Percentiles rank a stretch among this genome's conserved stretches.
phyloP scores from a whole-genome alignment of 257 asterid genomes.

The Thymus mandschuricus region DNA sequence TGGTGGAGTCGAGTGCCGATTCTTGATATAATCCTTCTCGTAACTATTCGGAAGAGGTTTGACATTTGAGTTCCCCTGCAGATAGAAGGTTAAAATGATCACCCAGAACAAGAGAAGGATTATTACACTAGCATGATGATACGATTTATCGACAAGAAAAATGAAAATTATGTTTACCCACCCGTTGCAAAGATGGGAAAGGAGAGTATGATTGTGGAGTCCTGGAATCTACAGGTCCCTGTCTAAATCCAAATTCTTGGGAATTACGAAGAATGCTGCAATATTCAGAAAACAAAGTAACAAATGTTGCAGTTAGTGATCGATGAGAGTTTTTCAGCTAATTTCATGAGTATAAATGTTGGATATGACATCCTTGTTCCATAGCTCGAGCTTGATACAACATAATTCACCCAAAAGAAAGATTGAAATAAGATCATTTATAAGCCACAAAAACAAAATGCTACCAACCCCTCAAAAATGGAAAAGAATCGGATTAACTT shows the following conservation, averaged over 20 bases:
- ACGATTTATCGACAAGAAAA: constrained; percentile 9
- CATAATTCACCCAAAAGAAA: constrained; percentile 14
- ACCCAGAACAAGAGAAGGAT: constrained; percentile 17
- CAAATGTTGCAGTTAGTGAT: constrained; percentile 37
- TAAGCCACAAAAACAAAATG: background rate
- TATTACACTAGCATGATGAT: constrained; percentile 5
- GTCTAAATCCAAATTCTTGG: constrained; percentile 41
- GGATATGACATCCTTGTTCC: constrained; percentile 39
- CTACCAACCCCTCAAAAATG: background rate
- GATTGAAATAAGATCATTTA: background rate
- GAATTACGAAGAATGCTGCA: constrained; percentile 41
- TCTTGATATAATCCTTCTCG: constrained; percentile 38
- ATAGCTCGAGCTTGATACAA: constrained; percentile 43
- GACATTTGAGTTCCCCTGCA: constrained; percentile 53
- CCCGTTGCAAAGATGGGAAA: constrained; percentile 43
- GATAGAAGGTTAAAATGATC: constrained; percentile 14
- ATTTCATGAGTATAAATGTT: constrained; percentile 32
- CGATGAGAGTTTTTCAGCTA: constrained; percentile 33
- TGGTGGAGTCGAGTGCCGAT: constrained; percentile 35
- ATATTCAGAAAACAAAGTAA: constrained; percentile 31
- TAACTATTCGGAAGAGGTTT: constrained; percentile 38
- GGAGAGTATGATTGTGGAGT: constrained; percentile 45
- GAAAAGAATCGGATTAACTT: background rate
- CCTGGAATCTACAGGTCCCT: constrained; percentile 43
- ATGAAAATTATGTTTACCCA: constrained; percentile 32